Conservation (phyloP, 805 yeast species). For the Schwanniomyces yamadae region DNA sequence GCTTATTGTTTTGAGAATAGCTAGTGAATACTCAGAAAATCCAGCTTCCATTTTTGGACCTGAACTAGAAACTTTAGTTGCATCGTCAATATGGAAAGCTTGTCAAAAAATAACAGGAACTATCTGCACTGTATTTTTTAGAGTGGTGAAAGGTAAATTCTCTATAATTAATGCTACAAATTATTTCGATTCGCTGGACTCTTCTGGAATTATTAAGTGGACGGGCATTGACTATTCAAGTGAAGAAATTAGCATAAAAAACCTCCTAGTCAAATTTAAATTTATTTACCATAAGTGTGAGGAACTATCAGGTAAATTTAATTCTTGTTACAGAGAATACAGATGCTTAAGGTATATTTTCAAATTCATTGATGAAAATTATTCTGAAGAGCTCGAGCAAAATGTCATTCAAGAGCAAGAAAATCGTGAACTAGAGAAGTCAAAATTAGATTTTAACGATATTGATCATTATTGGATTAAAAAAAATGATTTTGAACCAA, state of each 20-base stretch:
- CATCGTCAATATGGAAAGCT: slow-evolving; percentile 6
- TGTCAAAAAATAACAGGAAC: not conserved
- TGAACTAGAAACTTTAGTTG: slow-evolving; percentile 7
- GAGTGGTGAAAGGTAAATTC: slow-evolving; percentile 5
- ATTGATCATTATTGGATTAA: slow-evolving; percentile 1
- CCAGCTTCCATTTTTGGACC: slow-evolving; percentile 6
- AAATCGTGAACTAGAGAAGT: not conserved
- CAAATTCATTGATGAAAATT: not conserved
- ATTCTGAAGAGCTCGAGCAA: not conserved
- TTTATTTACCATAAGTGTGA: not conserved
- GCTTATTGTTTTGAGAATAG: slow-evolving; percentile 5
- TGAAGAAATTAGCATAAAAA: slow-evolving; percentile 1
- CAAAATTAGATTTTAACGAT: not conserved
- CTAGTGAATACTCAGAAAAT: slow-evolving; percentile 5
- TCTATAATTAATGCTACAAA: slow-evolving; percentile 4
- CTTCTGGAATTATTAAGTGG: slow-evolving; percentile 6
- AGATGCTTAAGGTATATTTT: not conserved
- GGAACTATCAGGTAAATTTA: not conserved
- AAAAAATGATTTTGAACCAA: not conserved
- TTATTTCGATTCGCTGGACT: slow-evolving; percentile 6
- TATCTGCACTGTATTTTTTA: slow-evolving; percentile 3
- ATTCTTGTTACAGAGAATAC: slow-evolving; percentile 1
- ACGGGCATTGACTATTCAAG: slow-evolving; percentile 1
- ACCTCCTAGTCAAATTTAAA: slow-evolving; percentile 2
- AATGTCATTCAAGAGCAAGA: not conserved